Evolutionary conservation across 331 rosid species (phyloP), one percentile per base, ranked within the genome.

Genomic region (Arachis monticola): DNA sequence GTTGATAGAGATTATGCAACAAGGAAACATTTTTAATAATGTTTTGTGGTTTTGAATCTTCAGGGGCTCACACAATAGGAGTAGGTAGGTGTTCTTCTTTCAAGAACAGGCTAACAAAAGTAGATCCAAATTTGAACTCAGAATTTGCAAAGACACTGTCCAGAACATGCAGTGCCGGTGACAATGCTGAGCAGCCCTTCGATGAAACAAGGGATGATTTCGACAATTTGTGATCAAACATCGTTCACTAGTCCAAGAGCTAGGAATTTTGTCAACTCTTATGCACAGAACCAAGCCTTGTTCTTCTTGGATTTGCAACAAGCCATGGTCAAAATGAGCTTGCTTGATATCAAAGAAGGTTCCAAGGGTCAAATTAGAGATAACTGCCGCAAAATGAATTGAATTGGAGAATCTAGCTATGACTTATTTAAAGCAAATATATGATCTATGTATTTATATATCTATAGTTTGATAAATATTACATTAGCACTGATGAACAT

Each of bases 61-160:
- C 60, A 89, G 98, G 98, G 38, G 98, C 89, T 14, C 98, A 91
- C 64, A 88, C 98, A 6, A 48, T 93, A 38, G 98, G 98, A 59
- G 93, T 85, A 27, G 96, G 97, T 60, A 83, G 92, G 77, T 93
- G 98, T 77, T 31, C 85, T 1, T 83, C 92, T 0, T 93, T 93
- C 87, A 89, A 89, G 73, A 70, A 14, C 71, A 67, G 97, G 57
- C 60, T 93, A 22, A 47, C 14, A 35, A 60, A 46, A 13, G 74
- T 4, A 32, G 97, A 91, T 50, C 78, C 81, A 55, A 67, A 69
- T 0, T 30, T 90, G 62, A 90, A 83, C 62, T 5, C 93, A 12
- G 81, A 64, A 48, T 91, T 93, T 40, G 92, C 90, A 9, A 79
- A 78, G 62, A 82, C 84, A 30, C 56, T 91, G 11, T 68, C 84